phyloP scores from a whole-genome alignment of 805 yeast genomes.

The Candida namnaoensis region DNA sequence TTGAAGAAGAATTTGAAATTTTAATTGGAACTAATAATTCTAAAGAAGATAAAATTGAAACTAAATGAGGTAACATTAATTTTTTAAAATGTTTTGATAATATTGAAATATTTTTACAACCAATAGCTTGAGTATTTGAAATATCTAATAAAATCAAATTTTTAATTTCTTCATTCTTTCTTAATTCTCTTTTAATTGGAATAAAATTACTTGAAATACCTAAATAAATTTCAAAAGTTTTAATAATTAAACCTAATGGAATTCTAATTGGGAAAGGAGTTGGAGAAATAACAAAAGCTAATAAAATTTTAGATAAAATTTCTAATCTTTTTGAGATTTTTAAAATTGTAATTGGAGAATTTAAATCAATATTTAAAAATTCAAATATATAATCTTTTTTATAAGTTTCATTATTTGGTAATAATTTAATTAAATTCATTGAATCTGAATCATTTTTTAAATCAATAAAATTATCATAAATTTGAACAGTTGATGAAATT shows the following conservation, averaged over 20 bases:
- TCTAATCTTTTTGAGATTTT: constrained; percentile 43
- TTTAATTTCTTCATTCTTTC: constrained; percentile 44
- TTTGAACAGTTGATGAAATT: constrained; percentile 40
- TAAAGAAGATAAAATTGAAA: constrained; percentile 40
- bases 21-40: constrained; percentile 54
- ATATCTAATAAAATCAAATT: constrained; percentile 34
- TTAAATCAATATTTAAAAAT: constrained; percentile 49
- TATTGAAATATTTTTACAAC: constrained; percentile 31
- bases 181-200: constrained; percentile 44
- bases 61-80: constrained; percentile 35
- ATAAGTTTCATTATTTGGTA: constrained; percentile 24
- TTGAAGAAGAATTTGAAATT: constrained; percentile 19
- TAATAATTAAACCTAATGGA: constrained; percentile 53
- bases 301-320: constrained; percentile 35
- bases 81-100: constrained; percentile 21
- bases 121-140: constrained; percentile 32
- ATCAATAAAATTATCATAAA: constrained; percentile 53
- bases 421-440: constrained; percentile 25
- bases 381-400: constrained; percentile 28
- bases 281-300: constrained; percentile 36
- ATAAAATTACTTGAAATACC: constrained; percentile 47
- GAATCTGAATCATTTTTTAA: constrained; percentile 47
- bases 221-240: constrained; percentile 43
- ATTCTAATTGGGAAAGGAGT: constrained; percentile 49
- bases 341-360: constrained; percentile 41